Percentiles rank a stretch among this genome's conserved stretches.
Conservation (phyloP, 768 basidiomycete genomes). For the Russula vinacea region DNA sequence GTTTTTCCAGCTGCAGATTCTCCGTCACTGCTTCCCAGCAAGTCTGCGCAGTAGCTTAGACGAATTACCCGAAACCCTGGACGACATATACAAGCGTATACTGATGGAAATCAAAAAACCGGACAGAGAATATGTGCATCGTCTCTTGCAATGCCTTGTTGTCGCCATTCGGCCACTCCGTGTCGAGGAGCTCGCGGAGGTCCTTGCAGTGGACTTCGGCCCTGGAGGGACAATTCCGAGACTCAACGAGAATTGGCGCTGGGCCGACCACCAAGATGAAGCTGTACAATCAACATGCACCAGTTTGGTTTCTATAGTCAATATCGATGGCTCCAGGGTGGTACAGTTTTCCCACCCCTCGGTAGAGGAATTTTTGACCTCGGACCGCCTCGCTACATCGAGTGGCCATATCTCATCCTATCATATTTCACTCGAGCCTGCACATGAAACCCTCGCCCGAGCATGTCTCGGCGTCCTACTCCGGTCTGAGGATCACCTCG, state of each 20-base stretch:
- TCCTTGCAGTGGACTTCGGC: not conserved
- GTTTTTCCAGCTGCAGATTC: not conserved
- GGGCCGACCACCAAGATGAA: not conserved
- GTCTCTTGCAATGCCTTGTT: conserved; percentile 1
- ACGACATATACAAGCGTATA: conserved; percentile 3
- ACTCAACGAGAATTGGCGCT: not conserved
- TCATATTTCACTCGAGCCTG: not conserved
- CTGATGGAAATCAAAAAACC: not conserved
- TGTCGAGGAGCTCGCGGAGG: conserved; percentile 7
- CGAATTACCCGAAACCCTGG: not conserved
- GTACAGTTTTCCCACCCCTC: conserved; percentile 1
- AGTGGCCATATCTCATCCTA: not conserved
- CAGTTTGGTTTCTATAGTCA: not conserved
- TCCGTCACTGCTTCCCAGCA: not conserved
- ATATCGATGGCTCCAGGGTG: not conserved
- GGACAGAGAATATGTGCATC: not conserved
- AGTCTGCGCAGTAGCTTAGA: not conserved
- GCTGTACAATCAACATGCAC: not conserved
- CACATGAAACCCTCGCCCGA: not conserved
- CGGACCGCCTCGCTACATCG: not conserved
- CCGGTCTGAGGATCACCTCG: not conserved
- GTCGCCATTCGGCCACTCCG: not conserved
- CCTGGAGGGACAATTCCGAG: not conserved
- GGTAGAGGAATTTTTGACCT: not conserved
- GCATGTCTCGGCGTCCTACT: not conserved